phyloP scores from a whole-genome alignment of 192 early-diverging fungal genomes.

The Coemansia pectinata region DNA sequence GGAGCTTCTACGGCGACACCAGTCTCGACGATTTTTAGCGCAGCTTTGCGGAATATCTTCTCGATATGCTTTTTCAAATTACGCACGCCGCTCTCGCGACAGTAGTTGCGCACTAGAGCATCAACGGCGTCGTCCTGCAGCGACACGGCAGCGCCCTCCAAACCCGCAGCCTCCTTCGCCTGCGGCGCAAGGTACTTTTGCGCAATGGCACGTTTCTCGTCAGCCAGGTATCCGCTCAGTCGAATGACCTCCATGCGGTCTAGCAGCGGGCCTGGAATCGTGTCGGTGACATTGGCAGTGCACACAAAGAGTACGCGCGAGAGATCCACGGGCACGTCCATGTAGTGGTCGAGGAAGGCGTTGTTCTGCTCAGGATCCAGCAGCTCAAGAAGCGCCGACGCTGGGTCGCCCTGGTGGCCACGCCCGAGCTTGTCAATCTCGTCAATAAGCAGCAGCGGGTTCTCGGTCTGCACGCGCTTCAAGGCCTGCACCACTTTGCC shows the following conservation, averaged over 20 bases:
- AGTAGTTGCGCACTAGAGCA: constrained; percentile 84
- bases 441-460: constrained; percentile 96
- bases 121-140: constrained; percentile 80
- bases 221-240: constrained; percentile 86
- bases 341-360: constrained; percentile 98
- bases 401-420: constrained; percentile 97
- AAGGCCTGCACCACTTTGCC: constrained; percentile 98
- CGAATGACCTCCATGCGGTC: constrained; percentile 99
- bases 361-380: constrained; percentile 98
- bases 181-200: constrained; percentile 85
- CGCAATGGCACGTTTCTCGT: constrained; percentile 95
- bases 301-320: constrained; percentile 99
- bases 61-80: constrained; percentile 99
- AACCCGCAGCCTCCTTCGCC: constrained; percentile 78
- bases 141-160: constrained; percentile 70
- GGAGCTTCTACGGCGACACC: constrained; percentile 39
- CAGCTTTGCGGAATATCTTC: constrained; percentile 97
- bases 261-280: constrained; percentile 95
- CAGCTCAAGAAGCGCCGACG: constrained; percentile 93
- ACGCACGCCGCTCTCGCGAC: constrained; percentile 96
- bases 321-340: constrained; percentile 97
- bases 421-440: constrained; percentile 99
- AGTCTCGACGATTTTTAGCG: constrained; percentile 78
- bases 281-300: constrained; percentile 96
- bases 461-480: constrained; percentile 99